Evolutionary conservation across 129 eudicot species (phyloP), one percentile per base, ranked within the genome.

Genomic region (Logfia minima): DNA sequence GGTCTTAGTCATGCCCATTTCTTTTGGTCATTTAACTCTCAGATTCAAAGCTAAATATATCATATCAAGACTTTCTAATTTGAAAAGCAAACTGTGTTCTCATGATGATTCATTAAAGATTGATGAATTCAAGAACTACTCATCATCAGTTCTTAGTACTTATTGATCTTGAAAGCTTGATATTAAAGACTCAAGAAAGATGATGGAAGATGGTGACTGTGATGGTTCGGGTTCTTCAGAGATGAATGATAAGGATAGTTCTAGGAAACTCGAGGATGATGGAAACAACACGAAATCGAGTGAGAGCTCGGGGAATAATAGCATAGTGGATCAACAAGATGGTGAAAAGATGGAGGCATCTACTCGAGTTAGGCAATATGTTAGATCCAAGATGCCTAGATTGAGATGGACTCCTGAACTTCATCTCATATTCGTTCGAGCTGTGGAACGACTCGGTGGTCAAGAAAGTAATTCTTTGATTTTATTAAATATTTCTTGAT

Each of bases 401-500:
- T 79, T 87, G 65, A 78, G 88, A 69, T 87, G 90, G 90, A 84
- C 90, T 70, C 90, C 88, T 31, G 86, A 87, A 31, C 90, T 87
- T 78, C 90, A 87, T 84, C 84, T 41, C 52, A 35, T 82, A 34
- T 87, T 84, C 73, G 84, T 87, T 72, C 80, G 86, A 68, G 90
- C 90, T 14, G 80, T 87, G 5, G 88, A 87, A 22, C 83, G 84
- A 60, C 88, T 87, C 8, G 90, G 90, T 48, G 90, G 90, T 66
- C 90, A 87, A 84, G 86, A 87, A 70, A 87, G 90, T 87, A 84
- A 83, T 26, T 29, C 17, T 13, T 39, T 4, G 21, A 71, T 77
- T 48, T 41, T 4, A 28, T 32, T 66, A 41, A 62, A 66, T 29
- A 35, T 41, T 72, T 53, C 72, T 69, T 80, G 22, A 66, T 69